Conservation (phyloP, 768 basidiomycete genomes). For the Leccinum incarnatum region DNA sequence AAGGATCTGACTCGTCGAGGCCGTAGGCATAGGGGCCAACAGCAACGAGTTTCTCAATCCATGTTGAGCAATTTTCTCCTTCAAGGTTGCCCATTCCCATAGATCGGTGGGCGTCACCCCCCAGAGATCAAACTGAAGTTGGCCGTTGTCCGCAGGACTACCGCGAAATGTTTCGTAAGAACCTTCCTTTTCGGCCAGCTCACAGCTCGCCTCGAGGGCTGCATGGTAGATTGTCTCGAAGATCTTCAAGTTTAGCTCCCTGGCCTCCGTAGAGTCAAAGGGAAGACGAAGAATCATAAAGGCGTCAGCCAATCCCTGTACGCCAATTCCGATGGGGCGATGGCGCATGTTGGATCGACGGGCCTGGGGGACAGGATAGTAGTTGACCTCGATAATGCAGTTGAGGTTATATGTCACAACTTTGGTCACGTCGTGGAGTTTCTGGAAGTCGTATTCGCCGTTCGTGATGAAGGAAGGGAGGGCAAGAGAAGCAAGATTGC, state of each 20-base stretch:
- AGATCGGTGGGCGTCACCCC: slow-evolving; percentile 83
- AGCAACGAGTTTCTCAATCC: slow-evolving; percentile 91
- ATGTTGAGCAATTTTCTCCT: slow-evolving; percentile 76
- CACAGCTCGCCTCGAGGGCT: slow-evolving; percentile 85
- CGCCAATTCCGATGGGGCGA: slow-evolving; percentile 95
- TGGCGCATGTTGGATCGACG: slow-evolving; percentile 94
- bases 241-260: slow-evolving; percentile 88
- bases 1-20: slow-evolving; percentile 96
- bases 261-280: slow-evolving; percentile 87
- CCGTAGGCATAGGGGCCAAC: slow-evolving; percentile 98
- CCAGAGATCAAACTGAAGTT: slow-evolving; percentile 95
- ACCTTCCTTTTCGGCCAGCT: slow-evolving; percentile 76
- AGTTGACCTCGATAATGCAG: slow-evolving; percentile 91
- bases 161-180: slow-evolving; percentile 89
- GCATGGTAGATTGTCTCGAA: slow-evolving; percentile 99
- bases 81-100: slow-evolving; percentile 92
- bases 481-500: slow-evolving; percentile 96
- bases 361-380: slow-evolving; percentile 92
- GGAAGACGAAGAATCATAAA: slow-evolving; percentile 98
- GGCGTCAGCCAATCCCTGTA: slow-evolving; percentile 95
- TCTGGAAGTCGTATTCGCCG: slow-evolving; percentile 89
- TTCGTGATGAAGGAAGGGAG: slow-evolving; percentile 87
- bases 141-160: slow-evolving; percentile 84
- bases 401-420: slow-evolving; percentile 93
- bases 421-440: slow-evolving; percentile 90